phyloP scores from a whole-genome alignment of 2,329 filamentous ascomycete genomes.

The Madurella mycetomatis region DNA sequence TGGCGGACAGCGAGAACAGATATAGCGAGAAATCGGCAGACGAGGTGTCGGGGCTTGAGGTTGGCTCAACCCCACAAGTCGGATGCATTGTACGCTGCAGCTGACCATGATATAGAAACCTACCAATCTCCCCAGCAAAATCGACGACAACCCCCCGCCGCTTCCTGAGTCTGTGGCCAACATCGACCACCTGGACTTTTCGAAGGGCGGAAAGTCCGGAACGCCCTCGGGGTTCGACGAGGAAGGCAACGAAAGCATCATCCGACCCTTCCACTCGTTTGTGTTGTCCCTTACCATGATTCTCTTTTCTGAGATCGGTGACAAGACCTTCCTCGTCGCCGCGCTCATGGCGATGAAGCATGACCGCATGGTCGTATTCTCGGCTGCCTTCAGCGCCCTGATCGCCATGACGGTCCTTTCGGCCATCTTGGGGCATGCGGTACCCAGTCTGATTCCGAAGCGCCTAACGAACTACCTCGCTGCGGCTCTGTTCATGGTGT shows the following conservation, averaged over 20 bases:
- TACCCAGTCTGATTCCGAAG: constrained; percentile 85
- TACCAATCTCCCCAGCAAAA: constrained; percentile 70
- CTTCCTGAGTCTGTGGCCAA: constrained; percentile 61
- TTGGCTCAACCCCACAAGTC: constrained; percentile 32
- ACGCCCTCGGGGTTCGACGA: constrained; percentile 33
- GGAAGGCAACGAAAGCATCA: constrained; percentile 55
- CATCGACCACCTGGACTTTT: constrained; percentile 58
- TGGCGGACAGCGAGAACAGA: constrained; percentile 37
- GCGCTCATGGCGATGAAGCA: constrained; percentile 99
- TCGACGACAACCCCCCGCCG: constrained; percentile 68
- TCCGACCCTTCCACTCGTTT: constrained; percentile 82
- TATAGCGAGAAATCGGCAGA: constrained; percentile 35
- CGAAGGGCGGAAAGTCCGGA: constrained; percentile 35
- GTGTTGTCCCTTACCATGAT: constrained; percentile 96
- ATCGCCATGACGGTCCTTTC: constrained; percentile 94
- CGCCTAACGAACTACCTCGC: constrained; percentile 86
- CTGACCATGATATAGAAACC: constrained; percentile 59
- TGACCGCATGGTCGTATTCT: constrained; percentile 86
- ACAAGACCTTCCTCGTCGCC: constrained; percentile 97
- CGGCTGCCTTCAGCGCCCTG: constrained; percentile 86
- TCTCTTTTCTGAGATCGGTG: constrained; percentile 89
- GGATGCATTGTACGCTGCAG: not conserved
- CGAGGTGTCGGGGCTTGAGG: constrained; percentile 53
- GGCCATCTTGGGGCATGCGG: constrained; percentile 84
- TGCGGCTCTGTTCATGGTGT: constrained; percentile 79